phyloP scores from a whole-genome alignment of 1,284 basidiomycete genomes.

The Ceratobasidium theobromae region DNA sequence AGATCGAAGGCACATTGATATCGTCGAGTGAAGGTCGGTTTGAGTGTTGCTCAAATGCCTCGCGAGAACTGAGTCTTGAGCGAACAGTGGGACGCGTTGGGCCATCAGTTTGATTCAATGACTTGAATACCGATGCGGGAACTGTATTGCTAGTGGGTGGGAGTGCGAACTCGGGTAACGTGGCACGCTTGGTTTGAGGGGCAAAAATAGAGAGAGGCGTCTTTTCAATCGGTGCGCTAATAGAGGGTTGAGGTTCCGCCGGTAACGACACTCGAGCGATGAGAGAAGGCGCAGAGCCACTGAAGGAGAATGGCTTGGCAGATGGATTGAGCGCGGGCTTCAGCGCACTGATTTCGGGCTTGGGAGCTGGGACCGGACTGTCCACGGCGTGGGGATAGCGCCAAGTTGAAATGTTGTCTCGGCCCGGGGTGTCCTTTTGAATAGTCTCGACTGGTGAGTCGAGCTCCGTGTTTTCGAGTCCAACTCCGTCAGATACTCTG shows the following conservation, averaged over 20 bases:
- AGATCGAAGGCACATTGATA: constrained; percentile 62
- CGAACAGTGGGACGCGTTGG: constrained; percentile 66
- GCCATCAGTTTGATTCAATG: constrained; percentile 64
- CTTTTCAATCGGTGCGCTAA: constrained; percentile 15
- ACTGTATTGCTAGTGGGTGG: constrained; percentile 70
- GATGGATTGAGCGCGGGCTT: constrained; percentile 44
- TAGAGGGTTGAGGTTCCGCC: not conserved
- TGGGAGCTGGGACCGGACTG: not conserved
- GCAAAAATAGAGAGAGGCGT: constrained; percentile 24
- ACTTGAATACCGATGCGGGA: constrained; percentile 80
- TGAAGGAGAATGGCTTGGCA: constrained; percentile 65
- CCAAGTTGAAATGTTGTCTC: constrained; percentile 20
- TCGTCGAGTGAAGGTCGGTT: constrained; percentile 66
- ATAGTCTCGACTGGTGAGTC: constrained; percentile 18
- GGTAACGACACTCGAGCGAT: constrained; percentile 16
- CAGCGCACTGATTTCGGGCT: not conserved
- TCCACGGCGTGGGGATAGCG: not conserved
- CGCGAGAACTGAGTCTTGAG: constrained; percentile 68
- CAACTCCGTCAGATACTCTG: constrained; percentile 46
- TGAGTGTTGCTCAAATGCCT: constrained; percentile 58
- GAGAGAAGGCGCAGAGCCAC: constrained; percentile 46
- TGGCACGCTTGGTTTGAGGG: constrained; percentile 49
- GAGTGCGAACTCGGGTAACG: constrained; percentile 78
- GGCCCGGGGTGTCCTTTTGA: constrained; percentile 19
- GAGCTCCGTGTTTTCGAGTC: constrained; percentile 31